These are phyloP conservation scores for Pseudonectria buxi DNA, from an alignment of 2,329 filamentous ascomycete species.

Conservation along the genomic window DNA sequence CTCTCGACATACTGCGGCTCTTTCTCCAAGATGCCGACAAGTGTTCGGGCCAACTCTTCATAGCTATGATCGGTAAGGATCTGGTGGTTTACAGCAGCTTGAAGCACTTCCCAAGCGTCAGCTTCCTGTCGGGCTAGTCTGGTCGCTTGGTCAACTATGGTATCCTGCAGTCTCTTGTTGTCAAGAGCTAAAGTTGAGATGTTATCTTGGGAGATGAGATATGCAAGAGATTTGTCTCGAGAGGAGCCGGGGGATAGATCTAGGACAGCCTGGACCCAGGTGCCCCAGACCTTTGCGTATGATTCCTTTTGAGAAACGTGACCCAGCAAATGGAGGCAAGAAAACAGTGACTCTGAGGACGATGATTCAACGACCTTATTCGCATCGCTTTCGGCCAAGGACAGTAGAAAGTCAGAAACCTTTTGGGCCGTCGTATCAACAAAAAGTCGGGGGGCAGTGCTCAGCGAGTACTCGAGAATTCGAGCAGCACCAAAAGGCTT, in stretches of 20 bases:
- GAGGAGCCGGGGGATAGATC: slow-evolving; percentile 15
- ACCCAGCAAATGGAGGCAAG: slow-evolving; percentile 54
- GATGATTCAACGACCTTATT: slow-evolving; percentile 58
- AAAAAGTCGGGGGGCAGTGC: slow-evolving; percentile 37
- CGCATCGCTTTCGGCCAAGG: slow-evolving; percentile 50
- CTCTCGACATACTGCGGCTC: slow-evolving; percentile 21
- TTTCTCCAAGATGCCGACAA: slow-evolving; percentile 26
- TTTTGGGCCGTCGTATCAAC: slow-evolving; percentile 21
- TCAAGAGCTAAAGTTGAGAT: slow-evolving; percentile 33
- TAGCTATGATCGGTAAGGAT: slow-evolving; percentile 31
- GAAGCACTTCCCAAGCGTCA: slow-evolving; percentile 39
- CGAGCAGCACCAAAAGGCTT: slow-evolving; percentile 51
- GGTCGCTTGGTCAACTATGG: slow-evolving; percentile 35
- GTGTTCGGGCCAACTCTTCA: slow-evolving; percentile 27
- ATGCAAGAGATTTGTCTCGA: slow-evolving; percentile 30
- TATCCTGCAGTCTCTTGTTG: slow-evolving; percentile 38
- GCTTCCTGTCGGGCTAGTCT: slow-evolving; percentile 29
- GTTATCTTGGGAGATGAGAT: slow-evolving; percentile 40
- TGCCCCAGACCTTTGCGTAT: slow-evolving; percentile 39
- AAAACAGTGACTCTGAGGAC: slow-evolving; percentile 59
- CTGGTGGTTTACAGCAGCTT: slow-evolving; percentile 39
- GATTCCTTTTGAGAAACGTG: slow-evolving; percentile 31
- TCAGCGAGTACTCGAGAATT: slow-evolving; percentile 34
- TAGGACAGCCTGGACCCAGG: slow-evolving; percentile 37
- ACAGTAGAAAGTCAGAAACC: slow-evolving; percentile 37